A percentile compares a stretch with the other conserved stretches of the same genome.
phyloP scores from a whole-genome alignment of 768 basidiomycete genomes.

The Leucogyrophana mollusca region DNA sequence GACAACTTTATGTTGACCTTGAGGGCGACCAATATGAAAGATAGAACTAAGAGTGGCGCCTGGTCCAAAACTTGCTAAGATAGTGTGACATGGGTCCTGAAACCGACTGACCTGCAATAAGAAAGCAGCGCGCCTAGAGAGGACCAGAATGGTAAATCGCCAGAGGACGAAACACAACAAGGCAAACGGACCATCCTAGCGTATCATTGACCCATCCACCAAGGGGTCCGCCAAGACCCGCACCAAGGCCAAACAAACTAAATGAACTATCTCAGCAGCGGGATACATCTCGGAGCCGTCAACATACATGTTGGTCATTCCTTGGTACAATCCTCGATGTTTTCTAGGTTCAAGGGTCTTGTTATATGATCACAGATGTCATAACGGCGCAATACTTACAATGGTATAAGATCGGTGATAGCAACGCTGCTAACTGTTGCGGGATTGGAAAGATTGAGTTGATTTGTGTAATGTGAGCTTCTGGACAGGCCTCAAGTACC shows the following conservation, averaged over 20 bases:
- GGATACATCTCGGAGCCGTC: background rate
- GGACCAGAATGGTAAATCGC: constrained; percentile 13
- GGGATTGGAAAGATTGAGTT: constrained; percentile 16
- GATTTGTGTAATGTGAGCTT: constrained; percentile 7
- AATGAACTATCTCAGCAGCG: background rate
- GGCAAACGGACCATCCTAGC: constrained; percentile 71
- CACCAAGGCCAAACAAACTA: constrained; percentile 83
- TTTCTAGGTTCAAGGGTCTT: constrained; percentile 45
- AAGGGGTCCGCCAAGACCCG: constrained; percentile 75
- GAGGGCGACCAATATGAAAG: constrained; percentile 64
- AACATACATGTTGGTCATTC: constrained; percentile 81
- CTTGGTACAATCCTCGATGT: constrained; percentile 89
- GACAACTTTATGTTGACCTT: constrained; percentile 81
- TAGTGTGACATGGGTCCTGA: background rate
- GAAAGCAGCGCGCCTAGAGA: constrained; percentile 85
- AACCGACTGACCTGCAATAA: constrained; percentile 65
- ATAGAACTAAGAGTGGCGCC: constrained; percentile 75
- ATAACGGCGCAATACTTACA: constrained; percentile 52
- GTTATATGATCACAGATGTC: constrained; percentile 4
- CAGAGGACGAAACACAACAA: background rate
- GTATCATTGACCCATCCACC: constrained; percentile 85
- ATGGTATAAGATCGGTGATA: constrained; percentile 84
- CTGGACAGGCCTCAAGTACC: constrained; percentile 39
- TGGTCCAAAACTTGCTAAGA: constrained; percentile 29
- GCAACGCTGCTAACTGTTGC: constrained; percentile 77